phyloP scores from a whole-genome alignment of 139 green algal species.

The Prasinococcaceae sp. region DNA sequence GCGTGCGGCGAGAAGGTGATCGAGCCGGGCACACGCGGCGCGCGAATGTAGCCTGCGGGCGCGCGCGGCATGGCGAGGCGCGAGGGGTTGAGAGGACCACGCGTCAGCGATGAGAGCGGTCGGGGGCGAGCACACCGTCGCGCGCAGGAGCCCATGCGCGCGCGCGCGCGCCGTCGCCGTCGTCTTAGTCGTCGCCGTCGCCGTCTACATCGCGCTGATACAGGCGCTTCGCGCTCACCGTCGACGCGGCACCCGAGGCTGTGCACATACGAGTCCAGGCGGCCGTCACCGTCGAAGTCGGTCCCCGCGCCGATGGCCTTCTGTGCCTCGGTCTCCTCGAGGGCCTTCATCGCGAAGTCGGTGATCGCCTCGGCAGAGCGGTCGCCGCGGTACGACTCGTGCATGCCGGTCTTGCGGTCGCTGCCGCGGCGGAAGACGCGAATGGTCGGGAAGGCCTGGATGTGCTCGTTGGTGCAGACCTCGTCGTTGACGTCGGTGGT shows the following conservation, averaged over 20 bases:
- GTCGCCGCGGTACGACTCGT: conserved; percentile 11
- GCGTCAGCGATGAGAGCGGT: no score
- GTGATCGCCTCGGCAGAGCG: conserved; percentile 5
- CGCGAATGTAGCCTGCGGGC: no score
- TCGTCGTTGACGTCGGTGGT: conserved; percentile 5
- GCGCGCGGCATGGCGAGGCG: no score
- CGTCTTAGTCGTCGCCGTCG: conserved; percentile 3
- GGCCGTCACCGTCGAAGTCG: no score
- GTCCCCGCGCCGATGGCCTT: no score
- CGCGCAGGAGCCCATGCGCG: no score
- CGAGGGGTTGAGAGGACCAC: no score
- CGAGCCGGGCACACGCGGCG: conserved; percentile 4
- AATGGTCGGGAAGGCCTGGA: conserved; percentile 16
- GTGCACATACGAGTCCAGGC: no score
- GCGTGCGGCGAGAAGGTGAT: conserved; percentile 1
- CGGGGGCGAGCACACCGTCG: no score
- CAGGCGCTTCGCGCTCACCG: no score
- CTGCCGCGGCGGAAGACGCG: conserved; percentile 11
- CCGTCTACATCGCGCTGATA: conserved; percentile 12
- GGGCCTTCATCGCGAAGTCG: not conserved
- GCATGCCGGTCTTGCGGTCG: not conserved
- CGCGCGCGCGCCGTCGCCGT: no score
- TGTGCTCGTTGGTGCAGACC: conserved; percentile 6
- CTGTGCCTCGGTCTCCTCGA: conserved; percentile 1
- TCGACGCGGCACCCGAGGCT: no score